Base-by-base conservation (phyloP, 495 filamentous ascomycete genomes). In the Lindgomyces ingoldianus region DNA sequence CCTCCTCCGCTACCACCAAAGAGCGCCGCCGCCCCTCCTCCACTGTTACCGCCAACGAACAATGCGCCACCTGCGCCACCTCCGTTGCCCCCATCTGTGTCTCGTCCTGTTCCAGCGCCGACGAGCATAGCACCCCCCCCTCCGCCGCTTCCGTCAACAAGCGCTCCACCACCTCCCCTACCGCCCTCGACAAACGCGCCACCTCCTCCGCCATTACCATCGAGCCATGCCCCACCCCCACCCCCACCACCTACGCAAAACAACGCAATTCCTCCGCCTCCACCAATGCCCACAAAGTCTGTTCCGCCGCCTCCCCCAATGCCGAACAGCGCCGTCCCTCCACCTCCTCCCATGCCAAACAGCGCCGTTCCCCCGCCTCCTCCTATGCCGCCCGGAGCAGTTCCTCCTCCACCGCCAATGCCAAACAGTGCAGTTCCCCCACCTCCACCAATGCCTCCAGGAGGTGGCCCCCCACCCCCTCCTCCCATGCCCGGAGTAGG, bases 1-100 rank as follows among this genome's bases (percentile, higher is more conserved):
- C 80, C 82, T 33, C 58, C 89, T 42, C 87, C 86, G 49, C 77
- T 91, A 33, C 89, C 89, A 48, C 89, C 89, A 21, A 93, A 91
- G 75, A 80, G 84, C 21, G 85, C 87, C 22, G 74, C 75, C 62
- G 74, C 71, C 29, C 54, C 68, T 25, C 54, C 64, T 14, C 64
- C 69, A 36, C 67, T 67, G 2, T 59, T 70, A 44, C 71, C 71
- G 11, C 64, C 61, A 2, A 42, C 56, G 26, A 18, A 52, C 67
- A 47, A 42, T 57, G 55, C 64, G 4, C 64, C 71, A 3, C 69
- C 69, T 11, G 66, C 68, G 30, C 71, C 74, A 18, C 74, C 73
- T 29, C 74, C 72, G 14, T 60, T 69, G 41, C 71, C 68, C 6
- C 48, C 60, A 11, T n/a, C 59, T 2, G n/a, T 47, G 1, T 51